Evolutionary conservation across 768 basidiomycete species (phyloP).

Genomic region (Tylopilus felleus): DNA sequence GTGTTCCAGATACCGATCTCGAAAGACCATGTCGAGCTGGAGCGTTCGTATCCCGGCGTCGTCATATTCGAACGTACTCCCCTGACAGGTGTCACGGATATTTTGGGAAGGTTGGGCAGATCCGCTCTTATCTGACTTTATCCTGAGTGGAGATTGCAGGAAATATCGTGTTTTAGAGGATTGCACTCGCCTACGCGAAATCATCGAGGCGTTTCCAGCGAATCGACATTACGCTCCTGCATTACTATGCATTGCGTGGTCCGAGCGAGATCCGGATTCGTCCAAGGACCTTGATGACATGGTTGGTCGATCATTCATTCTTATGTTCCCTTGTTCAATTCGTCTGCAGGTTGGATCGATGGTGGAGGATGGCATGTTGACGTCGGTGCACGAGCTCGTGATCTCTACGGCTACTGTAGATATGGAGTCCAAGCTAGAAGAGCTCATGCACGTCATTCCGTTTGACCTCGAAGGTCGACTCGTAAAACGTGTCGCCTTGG

Average conservation of each 20-base stretch:
- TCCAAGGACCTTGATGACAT: constrained; percentile 55
- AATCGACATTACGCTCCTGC: constrained; percentile 61
- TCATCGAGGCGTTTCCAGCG: constrained; percentile 51
- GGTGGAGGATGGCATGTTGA: constrained; percentile 41
- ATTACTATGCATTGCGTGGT: constrained; percentile 61
- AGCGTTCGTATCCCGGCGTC: constrained; percentile 50
- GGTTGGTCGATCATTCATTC: constrained; percentile 38
- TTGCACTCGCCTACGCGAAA: constrained; percentile 64
- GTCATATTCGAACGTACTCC: constrained; percentile 78
- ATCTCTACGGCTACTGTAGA: constrained; percentile 53
- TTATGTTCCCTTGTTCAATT: neutral
- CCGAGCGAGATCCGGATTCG: constrained; percentile 39
- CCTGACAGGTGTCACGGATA: constrained; percentile 55
- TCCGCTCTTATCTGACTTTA: neutral
- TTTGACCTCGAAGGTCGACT: constrained; percentile 60
- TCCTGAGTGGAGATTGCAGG: constrained; percentile 32
- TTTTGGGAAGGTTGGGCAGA: constrained; percentile 57
- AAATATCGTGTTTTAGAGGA: constrained; percentile 73
- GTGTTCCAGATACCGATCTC: constrained; percentile 57
- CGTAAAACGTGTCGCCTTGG: constrained; percentile 43
- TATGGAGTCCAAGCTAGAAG: constrained; percentile 53
- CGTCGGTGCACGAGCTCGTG: constrained; percentile 41
- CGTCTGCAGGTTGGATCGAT: constrained; percentile 47
- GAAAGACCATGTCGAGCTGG: constrained; percentile 15
- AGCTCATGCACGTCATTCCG: constrained; percentile 37